Conservation (phyloP, 495 filamentous ascomycete genomes). For the Penicillium coffeae region DNA sequence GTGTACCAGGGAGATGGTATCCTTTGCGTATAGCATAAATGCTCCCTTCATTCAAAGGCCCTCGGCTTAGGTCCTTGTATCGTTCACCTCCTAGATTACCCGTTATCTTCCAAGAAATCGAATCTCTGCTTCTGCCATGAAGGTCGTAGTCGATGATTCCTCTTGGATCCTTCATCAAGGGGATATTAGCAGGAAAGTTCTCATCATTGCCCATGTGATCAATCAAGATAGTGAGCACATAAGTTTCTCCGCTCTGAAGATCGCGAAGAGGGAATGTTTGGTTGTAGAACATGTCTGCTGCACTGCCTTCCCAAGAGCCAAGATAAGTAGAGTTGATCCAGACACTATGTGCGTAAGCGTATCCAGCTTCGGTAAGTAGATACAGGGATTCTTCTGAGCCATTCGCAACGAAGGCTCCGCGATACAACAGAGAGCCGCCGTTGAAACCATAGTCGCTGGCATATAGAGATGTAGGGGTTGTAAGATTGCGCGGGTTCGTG, state of each 20-base stretch:
- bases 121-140: slow-evolving; percentile 32
- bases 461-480: slow-evolving; percentile 55
- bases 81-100: slow-evolving; percentile 65
- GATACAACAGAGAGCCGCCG: slow-evolving; percentile 55
- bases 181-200: slow-evolving; percentile 48
- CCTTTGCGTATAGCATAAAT: slow-evolving; percentile 58
- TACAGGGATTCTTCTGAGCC: background rate
- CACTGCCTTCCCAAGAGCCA: background rate
- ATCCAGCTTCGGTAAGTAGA: background rate
- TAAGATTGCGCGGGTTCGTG: slow-evolving; percentile 48
- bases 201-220: slow-evolving; percentile 63
- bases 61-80: slow-evolving; percentile 54
- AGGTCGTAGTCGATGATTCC: slow-evolving; percentile 55
- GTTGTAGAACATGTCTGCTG: background rate
- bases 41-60: slow-evolving; percentile 65
- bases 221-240: slow-evolving; percentile 58
- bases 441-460: slow-evolving; percentile 62
- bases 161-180: slow-evolving; percentile 59
- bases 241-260: slow-evolving; percentile 3
- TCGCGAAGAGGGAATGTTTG: background rate
- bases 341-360: background rate
- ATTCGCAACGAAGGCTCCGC: slow-evolving; percentile 35
- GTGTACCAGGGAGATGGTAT: slow-evolving; percentile 54
- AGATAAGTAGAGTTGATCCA: background rate
- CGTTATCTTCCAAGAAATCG: slow-evolving; percentile 63